Conservation (phyloP, 1,284 basidiomycete genomes). For the Cystodermella granulosa region DNA sequence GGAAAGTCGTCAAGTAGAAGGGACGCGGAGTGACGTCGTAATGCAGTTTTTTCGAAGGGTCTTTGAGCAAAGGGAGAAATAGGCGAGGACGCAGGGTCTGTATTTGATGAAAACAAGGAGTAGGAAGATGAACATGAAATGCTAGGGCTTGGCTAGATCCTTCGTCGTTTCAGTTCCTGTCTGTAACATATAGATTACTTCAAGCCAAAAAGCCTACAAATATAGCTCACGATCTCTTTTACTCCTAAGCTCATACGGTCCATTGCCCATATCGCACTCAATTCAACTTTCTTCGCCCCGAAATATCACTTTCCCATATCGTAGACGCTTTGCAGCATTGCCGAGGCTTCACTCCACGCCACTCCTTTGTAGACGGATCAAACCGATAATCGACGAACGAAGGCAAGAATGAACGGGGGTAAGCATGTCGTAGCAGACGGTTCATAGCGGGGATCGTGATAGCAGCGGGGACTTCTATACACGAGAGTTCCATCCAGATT, state of each 20-base stretch:
- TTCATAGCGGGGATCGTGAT: constrained; percentile 6
- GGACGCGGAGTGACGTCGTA: no score
- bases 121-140: constrained; percentile 27
- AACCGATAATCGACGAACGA: constrained; percentile 65
- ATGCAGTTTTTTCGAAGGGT: constrained; percentile 64
- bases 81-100: constrained; percentile 5
- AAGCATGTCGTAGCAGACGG: constrained; percentile 23
- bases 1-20: constrained; percentile 76
- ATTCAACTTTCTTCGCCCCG: constrained; percentile 37
- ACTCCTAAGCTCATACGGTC: constrained; percentile 64
- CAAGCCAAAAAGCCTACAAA: constrained; percentile 6
- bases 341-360: constrained; percentile 78
- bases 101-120: constrained; percentile 2
- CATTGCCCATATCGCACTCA: constrained; percentile 72
- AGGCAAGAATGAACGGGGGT: constrained; percentile 63
- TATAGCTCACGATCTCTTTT: constrained; percentile 52
- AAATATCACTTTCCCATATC: constrained; percentile 66
- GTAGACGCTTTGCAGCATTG: constrained; percentile 72
- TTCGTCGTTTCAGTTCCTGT: constrained; percentile 69
- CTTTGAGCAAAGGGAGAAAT: constrained; percentile 11
- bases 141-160: constrained; percentile 66
- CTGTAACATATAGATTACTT: constrained; percentile 33
- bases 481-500: constrained; percentile 82
- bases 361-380: constrained; percentile 48
- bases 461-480: constrained; percentile 49